phyloP scores from a whole-genome alignment of 1,284 basidiomycete species.

The Pyrrhoderma noxium region DNA sequence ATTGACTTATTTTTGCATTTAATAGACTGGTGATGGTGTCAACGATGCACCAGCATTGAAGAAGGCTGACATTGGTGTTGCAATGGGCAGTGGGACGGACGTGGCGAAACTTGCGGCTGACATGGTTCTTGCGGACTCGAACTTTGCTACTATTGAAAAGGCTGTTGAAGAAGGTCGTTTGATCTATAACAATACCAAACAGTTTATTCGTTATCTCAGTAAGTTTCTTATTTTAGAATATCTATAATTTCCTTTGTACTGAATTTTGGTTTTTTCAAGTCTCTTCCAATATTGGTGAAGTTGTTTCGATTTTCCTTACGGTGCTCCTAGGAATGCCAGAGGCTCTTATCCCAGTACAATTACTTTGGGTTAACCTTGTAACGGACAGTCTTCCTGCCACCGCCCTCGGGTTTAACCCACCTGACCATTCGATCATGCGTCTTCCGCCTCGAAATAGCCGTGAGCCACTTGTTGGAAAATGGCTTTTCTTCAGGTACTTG shows the following conservation, averaged over 20 bases:
- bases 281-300: conserved; percentile 97
- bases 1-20: background rate
- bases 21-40: conserved; percentile 85
- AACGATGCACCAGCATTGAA: conserved; percentile 97
- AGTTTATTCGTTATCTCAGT: conserved; percentile 92
- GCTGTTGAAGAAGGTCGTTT: conserved; percentile 96
- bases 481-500: conserved; percentile 95
- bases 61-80: conserved; percentile 96
- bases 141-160: conserved; percentile 88
- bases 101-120: conserved; percentile 98
- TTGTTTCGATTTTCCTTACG: conserved; percentile 96
- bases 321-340: conserved; percentile 98
- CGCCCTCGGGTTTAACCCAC: conserved; percentile 97
- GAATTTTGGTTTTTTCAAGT: conserved; percentile 45
- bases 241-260: conserved; percentile 31
- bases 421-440: conserved; percentile 94
- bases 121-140: conserved; percentile 88
- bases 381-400: conserved; percentile 96
- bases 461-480: conserved; percentile 87
- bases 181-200: conserved; percentile 99
- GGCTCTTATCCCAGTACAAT: conserved; percentile 94
- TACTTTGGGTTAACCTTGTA: conserved; percentile 95
- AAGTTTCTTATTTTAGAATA: conserved; percentile 27
- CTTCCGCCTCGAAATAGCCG: conserved; percentile 82
- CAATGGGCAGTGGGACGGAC: conserved; percentile 99